These are phyloP conservation scores for Penicillium turbatum DNA, from an alignment of 495 filamentous ascomycete genomes.

Conservation along the genomic window DNA sequence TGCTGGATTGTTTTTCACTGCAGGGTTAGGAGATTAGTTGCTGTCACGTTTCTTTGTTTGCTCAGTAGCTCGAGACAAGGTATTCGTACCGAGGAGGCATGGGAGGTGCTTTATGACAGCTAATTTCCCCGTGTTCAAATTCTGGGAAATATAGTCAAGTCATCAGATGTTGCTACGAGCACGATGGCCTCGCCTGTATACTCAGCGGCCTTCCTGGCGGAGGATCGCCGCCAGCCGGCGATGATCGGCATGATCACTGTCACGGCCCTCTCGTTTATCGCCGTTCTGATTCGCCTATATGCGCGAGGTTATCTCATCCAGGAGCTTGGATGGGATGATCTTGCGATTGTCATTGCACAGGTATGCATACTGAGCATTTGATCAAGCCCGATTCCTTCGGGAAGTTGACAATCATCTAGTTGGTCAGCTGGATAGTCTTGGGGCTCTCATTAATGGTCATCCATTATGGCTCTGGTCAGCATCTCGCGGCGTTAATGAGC, in stretches of 20 bases:
- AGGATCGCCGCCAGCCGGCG: slow-evolving; percentile 11
- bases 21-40: too few species aligned
- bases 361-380: too few species aligned
- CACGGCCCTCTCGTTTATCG: slow-evolving; percentile 1
- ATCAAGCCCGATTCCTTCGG: neutral
- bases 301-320: slow-evolving; percentile 4
- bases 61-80: too few species aligned
- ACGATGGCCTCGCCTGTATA: neutral
- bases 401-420: neutral
- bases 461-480: slow-evolving; percentile 3
- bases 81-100: too few species aligned
- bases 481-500: neutral
- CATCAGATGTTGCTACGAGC: too few species aligned
- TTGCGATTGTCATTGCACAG: slow-evolving; percentile 6
- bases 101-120: too few species aligned
- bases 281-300: slow-evolving; percentile 7
- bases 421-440: slow-evolving; percentile 9
- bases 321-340: slow-evolving; percentile 9
- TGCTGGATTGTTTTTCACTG: too few species aligned
- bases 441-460: slow-evolving; percentile 4
- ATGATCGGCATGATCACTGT: slow-evolving; percentile 7
- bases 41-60: too few species aligned
- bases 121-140: too few species aligned
- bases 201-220: neutral
- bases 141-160: too few species aligned